Percentiles rank a stretch among this genome's conserved stretches.
phyloP scores from a whole-genome alignment of 2,329 filamentous ascomycete genomes.

The Xylariaceae sp. region DNA sequence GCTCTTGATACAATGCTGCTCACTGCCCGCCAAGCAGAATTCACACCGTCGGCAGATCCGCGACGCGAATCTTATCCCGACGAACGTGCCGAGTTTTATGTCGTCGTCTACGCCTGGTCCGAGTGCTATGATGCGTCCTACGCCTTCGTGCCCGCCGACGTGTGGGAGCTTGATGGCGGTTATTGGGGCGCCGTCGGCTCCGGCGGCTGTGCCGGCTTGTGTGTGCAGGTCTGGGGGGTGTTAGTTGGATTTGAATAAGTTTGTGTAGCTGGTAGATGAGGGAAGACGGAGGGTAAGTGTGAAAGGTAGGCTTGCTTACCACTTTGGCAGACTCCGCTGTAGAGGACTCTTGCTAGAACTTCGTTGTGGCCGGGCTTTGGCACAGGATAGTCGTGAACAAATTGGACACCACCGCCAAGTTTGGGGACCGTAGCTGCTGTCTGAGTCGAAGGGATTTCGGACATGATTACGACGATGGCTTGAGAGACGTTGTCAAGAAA shows the following conservation, averaged over 20 bases:
- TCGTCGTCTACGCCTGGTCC: constrained; percentile 33
- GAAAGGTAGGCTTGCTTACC: constrained; percentile 25
- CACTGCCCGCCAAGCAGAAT: constrained; percentile 38
- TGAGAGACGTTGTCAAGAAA: no score
- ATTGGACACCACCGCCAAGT: constrained; percentile 36
- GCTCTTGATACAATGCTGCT: constrained; percentile 34
- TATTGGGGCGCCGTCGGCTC: constrained; percentile 36
- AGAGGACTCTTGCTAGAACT: constrained; percentile 41
- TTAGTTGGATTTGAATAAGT: neutral
- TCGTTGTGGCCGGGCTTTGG: constrained; percentile 36
- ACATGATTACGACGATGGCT: constrained; percentile 1
- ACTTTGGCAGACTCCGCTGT: constrained; percentile 42
- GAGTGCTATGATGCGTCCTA: constrained; percentile 38
- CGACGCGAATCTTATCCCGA: constrained; percentile 40
- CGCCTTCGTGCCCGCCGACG: constrained; percentile 43
- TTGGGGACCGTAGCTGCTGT: constrained; percentile 39
- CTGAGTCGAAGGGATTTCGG: constrained; percentile 23
- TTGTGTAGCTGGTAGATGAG: neutral
- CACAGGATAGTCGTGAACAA: constrained; percentile 36
- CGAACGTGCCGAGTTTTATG: constrained; percentile 35
- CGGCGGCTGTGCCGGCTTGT: constrained; percentile 33
- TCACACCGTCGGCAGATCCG: constrained; percentile 40
- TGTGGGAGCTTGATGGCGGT: constrained; percentile 42
- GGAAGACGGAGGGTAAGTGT: neutral
- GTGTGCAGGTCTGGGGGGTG: constrained; percentile 36